phyloP scores from a whole-genome alignment of 106 monocot species.

The Apostasia ramifera region DNA sequence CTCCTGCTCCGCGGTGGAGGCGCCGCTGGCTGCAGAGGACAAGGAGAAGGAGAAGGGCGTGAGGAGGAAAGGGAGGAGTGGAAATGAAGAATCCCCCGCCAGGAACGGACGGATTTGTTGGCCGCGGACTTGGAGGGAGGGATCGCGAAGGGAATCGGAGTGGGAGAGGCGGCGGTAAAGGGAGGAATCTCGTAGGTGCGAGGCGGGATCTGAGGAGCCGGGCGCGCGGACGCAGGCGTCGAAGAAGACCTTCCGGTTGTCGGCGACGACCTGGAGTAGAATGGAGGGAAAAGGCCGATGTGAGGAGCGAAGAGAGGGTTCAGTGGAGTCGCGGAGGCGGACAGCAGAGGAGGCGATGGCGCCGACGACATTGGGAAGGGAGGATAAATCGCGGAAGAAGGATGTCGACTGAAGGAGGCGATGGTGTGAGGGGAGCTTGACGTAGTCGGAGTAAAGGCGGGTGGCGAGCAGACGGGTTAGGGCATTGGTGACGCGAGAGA shows the following conservation, averaged over 20 bases:
- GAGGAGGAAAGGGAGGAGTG: constrained; percentile 48
- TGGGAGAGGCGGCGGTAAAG: constrained; percentile 37
- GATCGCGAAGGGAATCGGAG: constrained; percentile 28
- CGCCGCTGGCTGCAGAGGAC: neutral
- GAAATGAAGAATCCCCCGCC: constrained; percentile 45
- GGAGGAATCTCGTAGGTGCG: constrained; percentile 52
- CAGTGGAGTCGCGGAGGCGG: constrained; percentile 13
- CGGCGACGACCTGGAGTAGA: constrained; percentile 62
- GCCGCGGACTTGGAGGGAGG: constrained; percentile 19
- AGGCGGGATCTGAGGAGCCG: constrained; percentile 43
- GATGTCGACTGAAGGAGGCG: constrained; percentile 28
- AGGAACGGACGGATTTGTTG: constrained; percentile 40
- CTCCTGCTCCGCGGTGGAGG: constrained; percentile 20
- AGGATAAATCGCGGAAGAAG: constrained; percentile 29
- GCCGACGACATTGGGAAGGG: constrained; percentile 37
- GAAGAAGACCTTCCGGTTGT: constrained; percentile 43
- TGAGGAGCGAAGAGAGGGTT: constrained; percentile 16
- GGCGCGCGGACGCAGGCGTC: constrained; percentile 61
- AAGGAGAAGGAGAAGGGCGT: constrained; percentile 29
- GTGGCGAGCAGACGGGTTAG: constrained; percentile 54
- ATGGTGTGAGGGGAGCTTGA: constrained; percentile 31
- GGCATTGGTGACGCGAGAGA: constrained; percentile 50
- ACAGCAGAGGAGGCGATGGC: constrained; percentile 33
- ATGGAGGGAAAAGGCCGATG: constrained; percentile 46
- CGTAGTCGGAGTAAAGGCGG: constrained; percentile 42